phyloP scores from a whole-genome alignment of 192 early-diverging fungal species.

The Globomyces pollinis-pini region DNA sequence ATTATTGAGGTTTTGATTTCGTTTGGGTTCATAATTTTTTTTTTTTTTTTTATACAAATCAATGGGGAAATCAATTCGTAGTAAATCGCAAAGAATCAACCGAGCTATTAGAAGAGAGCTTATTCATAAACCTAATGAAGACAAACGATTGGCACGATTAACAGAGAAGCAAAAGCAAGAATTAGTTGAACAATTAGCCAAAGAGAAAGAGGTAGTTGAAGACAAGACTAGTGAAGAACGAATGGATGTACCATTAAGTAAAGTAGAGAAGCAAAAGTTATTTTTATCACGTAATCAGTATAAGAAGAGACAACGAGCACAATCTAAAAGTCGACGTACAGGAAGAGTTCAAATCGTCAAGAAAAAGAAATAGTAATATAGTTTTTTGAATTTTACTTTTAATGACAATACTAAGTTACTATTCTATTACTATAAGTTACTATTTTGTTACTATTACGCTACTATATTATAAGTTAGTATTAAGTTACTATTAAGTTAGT shows the following conservation, averaged over 20 bases:
- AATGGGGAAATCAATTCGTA: conserved; percentile 7
- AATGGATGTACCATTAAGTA: conserved; percentile 1
- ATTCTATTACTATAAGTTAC: too few species aligned
- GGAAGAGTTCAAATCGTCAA: too few species aligned
- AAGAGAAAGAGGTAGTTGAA: not conserved
- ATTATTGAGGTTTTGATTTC: not conserved
- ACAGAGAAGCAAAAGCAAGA: not conserved
- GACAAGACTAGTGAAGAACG: not conserved
- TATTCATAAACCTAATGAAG: conserved; percentile 12
- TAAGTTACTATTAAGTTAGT: too few species aligned
- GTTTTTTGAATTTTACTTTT: too few species aligned
- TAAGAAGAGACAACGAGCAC: conserved; percentile 7
- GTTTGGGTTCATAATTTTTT: not conserved
- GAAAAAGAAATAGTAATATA: too few species aligned
- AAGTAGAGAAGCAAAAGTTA: conserved; percentile 10
- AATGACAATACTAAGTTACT: too few species aligned
- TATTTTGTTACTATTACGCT: too few species aligned
- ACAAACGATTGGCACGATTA: not conserved
- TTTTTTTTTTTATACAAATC: not conserved
- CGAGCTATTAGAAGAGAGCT: conserved; percentile 9
- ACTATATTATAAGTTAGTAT: too few species aligned
- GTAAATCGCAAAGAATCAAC: conserved; percentile 5
- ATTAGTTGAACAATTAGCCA: not conserved
- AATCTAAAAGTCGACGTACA: too few species aligned
- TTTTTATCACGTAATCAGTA: conserved; percentile 9